Conservation (phyloP, 345 rosid species). For the Mallotus nudiflorus region DNA sequence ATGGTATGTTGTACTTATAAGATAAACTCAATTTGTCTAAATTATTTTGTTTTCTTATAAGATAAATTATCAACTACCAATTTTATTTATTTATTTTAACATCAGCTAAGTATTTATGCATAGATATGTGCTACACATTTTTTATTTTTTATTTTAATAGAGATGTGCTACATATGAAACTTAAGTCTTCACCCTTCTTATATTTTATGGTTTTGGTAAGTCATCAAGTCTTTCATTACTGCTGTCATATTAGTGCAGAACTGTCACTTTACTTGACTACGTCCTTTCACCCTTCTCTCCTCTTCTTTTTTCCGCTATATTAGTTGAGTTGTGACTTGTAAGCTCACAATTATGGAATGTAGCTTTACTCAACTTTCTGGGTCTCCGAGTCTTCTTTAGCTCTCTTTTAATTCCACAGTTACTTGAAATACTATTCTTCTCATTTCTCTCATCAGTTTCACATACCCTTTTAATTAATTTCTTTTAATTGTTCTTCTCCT, state of each 20-base stretch:
- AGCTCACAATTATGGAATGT: constrained; percentile 31
- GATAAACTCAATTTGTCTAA: too few relatives aligned
- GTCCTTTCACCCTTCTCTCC: constrained; percentile 13
- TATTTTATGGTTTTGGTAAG: constrained; percentile 23
- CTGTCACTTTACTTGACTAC: constrained; percentile 5
- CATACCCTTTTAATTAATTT: constrained; percentile 2
- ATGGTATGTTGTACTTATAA: too few relatives aligned
- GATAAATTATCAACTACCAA: constrained; percentile 22
- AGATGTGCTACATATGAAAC: neutral
- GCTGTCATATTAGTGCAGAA: neutral
- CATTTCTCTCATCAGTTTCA: constrained; percentile 10
- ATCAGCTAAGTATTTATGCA: neutral
- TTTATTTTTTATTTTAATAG: too few relatives aligned
- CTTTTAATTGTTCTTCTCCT: neutral
- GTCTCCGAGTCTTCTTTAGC: constrained; percentile 14
- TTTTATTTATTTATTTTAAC: too few relatives aligned
- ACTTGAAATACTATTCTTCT: constrained; percentile 21
- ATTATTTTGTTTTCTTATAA: neutral
- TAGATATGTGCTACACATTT: neutral
- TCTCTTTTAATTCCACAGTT: neutral
- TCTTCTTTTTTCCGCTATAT: constrained; percentile 26
- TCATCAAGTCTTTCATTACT: constrained; percentile 18
- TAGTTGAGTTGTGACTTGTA: neutral
- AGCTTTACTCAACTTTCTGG: constrained; percentile 38
- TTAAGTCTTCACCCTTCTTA: too few relatives aligned